Conservation (phyloP, 2,329 filamentous ascomycete genomes). For the Alternaria brassicicola region DNA sequence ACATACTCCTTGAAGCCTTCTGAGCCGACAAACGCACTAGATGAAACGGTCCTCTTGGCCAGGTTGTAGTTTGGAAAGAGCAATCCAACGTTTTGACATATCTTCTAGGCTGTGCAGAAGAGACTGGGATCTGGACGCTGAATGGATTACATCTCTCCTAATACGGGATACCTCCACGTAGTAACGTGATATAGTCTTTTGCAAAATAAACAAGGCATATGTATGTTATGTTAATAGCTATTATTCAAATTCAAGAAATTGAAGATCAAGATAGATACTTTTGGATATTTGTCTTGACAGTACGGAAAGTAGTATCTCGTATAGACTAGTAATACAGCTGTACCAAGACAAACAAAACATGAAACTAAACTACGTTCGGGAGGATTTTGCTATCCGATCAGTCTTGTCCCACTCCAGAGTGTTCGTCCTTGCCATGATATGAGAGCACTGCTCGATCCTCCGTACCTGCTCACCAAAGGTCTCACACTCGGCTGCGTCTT, state of each 20-base stretch:
- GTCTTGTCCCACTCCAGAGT: neutral
- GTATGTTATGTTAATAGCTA: too few relatives aligned
- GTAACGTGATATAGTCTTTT: too few relatives aligned
- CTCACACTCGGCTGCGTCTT: neutral
- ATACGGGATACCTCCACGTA: too few relatives aligned
- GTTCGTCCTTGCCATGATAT: neutral
- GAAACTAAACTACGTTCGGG: neutral
- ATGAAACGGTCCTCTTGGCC: neutral
- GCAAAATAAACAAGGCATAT: too few relatives aligned
- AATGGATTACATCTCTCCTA: too few relatives aligned
- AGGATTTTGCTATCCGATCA: neutral
- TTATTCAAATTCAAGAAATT: too few relatives aligned
- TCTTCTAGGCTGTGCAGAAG: neutral
- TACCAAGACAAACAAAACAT: neutral
- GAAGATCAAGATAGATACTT: too few relatives aligned
- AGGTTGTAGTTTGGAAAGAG: neutral
- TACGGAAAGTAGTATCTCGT: too few relatives aligned
- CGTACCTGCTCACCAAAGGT: neutral
- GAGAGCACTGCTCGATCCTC: neutral
- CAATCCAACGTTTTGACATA: neutral
- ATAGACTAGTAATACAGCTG: too few relatives aligned
- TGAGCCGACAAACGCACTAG: neutral
- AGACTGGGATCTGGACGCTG: neutral
- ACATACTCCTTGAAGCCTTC: constrained; percentile 20
- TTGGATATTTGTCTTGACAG: too few relatives aligned